Percentiles rank a stretch among this genome's conserved stretches.
Conservation (phyloP, 805 yeast species). For the Candida germanica region DNA sequence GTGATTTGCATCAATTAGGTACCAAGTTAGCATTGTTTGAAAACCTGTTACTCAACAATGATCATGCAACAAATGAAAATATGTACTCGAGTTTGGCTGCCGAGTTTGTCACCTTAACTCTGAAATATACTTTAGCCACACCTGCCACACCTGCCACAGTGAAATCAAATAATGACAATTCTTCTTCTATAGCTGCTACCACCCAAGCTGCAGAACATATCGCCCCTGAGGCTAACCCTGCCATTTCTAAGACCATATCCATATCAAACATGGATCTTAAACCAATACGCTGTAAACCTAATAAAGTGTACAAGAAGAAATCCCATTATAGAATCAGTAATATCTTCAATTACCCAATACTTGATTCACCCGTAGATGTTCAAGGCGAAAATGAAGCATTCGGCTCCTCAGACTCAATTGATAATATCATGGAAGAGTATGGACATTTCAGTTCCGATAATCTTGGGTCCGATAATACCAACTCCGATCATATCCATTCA, state of each 20-base stretch:
- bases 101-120: slow-evolving; percentile 27
- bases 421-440: slow-evolving; percentile 8
- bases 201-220: neutral
- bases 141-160: neutral
- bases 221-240: neutral
- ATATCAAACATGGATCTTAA: slow-evolving; percentile 35
- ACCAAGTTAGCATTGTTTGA: slow-evolving; percentile 34
- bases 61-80: slow-evolving; percentile 28
- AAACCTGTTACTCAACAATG: slow-evolving; percentile 29
- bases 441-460: too few species aligned
- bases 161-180: neutral
- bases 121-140: slow-evolving; percentile 12
- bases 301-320: slow-evolving; percentile 37
- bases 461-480: slow-evolving; percentile 1
- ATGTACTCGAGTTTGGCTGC: slow-evolving; percentile 25
- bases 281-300: slow-evolving; percentile 35
- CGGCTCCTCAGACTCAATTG: slow-evolving; percentile 3
- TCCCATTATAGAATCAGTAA: slow-evolving; percentile 38
- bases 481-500: neutral
- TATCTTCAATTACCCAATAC: slow-evolving; percentile 36
- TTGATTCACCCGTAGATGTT: slow-evolving; percentile 6
- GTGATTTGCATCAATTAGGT: slow-evolving; percentile 27
- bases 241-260: slow-evolving; percentile 21
- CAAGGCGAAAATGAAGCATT: slow-evolving; percentile 12
- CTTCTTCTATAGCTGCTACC: neutral